Percentiles rank a stretch among this genome's conserved stretches.
Evolutionary conservation across 257 asterid genomes (phyloP).

Genomic region (Fraxinus quadrangulata): DNA sequence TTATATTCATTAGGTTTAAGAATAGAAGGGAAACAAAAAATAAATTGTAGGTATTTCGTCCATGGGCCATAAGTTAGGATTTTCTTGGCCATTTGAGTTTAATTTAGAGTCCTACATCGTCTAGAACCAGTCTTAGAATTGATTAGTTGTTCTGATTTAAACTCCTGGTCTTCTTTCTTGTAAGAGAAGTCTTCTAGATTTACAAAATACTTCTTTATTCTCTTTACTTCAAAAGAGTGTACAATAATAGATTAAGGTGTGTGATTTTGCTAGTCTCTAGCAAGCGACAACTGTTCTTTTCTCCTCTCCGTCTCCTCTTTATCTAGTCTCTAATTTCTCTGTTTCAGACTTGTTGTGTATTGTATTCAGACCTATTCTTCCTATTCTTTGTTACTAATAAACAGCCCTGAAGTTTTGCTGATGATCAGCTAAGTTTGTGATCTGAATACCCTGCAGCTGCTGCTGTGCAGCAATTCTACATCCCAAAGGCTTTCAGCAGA

Average conservation of each 20-base stretch:
- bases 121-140: not conserved
- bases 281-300: not conserved
- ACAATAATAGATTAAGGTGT: not conserved
- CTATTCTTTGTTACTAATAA: not conserved
- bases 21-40: not conserved
- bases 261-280: not conserved
- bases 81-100: not conserved
- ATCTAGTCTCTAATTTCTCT: not conserved
- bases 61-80: not conserved
- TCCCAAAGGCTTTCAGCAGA: not conserved
- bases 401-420: not conserved
- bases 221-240: not conserved
- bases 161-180: not conserved
- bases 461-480: not conserved
- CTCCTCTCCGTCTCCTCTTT: not conserved
- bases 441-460: not conserved
- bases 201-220: not conserved
- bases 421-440: not conserved
- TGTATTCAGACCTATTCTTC: not conserved
- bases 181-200: not conserved
- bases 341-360: not conserved
- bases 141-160: not conserved
- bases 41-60: not conserved
- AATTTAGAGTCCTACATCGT: not conserved
- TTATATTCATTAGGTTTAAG: conserved; percentile 1